Evolutionary conservation across 2,329 filamentous ascomycete species (phyloP), one percentile per base, ranked within the genome.

Genomic region (Epichloe festucae): DNA sequence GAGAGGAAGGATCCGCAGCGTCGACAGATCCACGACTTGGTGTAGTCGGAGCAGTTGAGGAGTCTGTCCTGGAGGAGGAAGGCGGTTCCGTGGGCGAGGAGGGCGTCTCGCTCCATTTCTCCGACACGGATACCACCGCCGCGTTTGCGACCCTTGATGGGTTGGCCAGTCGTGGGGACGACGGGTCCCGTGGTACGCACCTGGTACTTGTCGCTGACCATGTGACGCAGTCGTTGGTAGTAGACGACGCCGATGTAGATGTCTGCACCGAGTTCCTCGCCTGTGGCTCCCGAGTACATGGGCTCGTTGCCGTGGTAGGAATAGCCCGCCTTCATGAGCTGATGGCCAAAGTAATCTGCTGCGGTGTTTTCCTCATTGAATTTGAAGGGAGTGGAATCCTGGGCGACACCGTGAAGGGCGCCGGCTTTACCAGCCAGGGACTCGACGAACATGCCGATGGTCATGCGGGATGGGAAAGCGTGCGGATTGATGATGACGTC

Each of bases 131-230:
- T 96, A 83, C 93, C 93, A 72, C 93, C 93, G 64, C 91, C 93
- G 70, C 91, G 88, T 67, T 94, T 93, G 67, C 93, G 79, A 57
- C 93, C 93, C 74, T 97, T 96, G 75, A 98, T 93, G 41, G 93
- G 93, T 67, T 98, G 93, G 35, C 91, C 90, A 0, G 91, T 97
- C 15, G 93, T 81, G 23, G 85, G 81, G 51, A 93, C 93, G 43
- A 96, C 85, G 1, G 90, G 90, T 51, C 93, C 93, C 0, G 93
- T 97, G 3, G 93, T 97, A 69, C 93, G 84, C 52, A 97, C 93
- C 69, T 98, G 93, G 76, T 87, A 98, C 71, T 98, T 98, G 71
- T 98, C 93, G 78, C 96, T 97, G 52, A 98, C 93, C 93, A 98
- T 98, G 83, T 98, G 93, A 67, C 93, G 79, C 55, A 98, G 78